A percentile compares a stretch with the other conserved stretches of the same genome.
phyloP scores from a whole-genome alignment of 345 rosid genomes.

The Aquilaria malaccensis region DNA sequence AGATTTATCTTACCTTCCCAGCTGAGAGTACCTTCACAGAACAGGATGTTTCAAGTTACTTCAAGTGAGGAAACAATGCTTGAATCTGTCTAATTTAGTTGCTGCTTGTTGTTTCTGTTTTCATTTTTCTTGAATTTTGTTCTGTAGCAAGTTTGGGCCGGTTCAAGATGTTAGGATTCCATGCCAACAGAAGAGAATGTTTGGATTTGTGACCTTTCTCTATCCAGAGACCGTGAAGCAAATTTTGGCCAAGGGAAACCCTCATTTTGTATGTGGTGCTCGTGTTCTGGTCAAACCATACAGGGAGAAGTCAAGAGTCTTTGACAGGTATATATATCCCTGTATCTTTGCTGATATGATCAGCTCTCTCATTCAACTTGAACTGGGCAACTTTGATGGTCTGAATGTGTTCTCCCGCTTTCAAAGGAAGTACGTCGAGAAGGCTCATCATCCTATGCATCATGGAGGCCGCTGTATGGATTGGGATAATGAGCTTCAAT shows the following conservation, averaged over 20 bases:
- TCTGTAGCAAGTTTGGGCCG: conserved; percentile 68
- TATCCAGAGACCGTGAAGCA: conserved; percentile 60
- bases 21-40: conserved; percentile 87
- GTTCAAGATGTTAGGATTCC: conserved; percentile 98
- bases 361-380: no score
- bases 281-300: conserved; percentile 98
- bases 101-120: background rate
- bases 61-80: conserved; percentile 32
- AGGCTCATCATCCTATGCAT: conserved; percentile 37
- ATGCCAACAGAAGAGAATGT: conserved; percentile 91
- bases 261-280: conserved; percentile 88
- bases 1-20: conserved; percentile 93
- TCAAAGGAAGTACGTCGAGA: conserved; percentile 51
- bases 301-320: conserved; percentile 70
- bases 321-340: conserved; percentile 41
- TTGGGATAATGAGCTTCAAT: conserved; percentile 55
- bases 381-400: no score
- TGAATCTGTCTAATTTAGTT: background rate
- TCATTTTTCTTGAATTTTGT: background rate
- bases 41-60: conserved; percentile 79
- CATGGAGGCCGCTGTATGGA: conserved; percentile 38
- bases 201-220: conserved; percentile 84
- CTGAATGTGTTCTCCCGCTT: background rate
- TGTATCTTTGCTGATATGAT: no score
- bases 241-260: conserved; percentile 80